Evolutionary conservation across 2,329 filamentous ascomycete genomes (phyloP), one percentile per base, ranked within the genome.

Genomic region (Colletotrichum lentis): DNA sequence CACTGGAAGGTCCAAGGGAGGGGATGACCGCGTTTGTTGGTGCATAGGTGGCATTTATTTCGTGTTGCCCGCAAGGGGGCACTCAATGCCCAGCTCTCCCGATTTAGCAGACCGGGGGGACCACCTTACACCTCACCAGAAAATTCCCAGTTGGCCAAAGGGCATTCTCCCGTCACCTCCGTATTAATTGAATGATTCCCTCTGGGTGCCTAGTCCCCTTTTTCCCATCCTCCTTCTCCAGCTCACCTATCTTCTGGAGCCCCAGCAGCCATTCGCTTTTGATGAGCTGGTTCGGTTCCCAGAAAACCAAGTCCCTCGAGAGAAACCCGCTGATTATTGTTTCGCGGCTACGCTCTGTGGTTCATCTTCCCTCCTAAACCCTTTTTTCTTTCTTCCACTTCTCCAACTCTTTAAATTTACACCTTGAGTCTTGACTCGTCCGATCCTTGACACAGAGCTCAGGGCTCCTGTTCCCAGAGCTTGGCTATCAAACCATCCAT

Each of bases 361-460:
- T 67, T 31, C 63, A 59, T 31, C 57, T 20, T 56, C 46, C 58
- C 44, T 64, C 55, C 24, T 60, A 35, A 31, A 20, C 16, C 53
- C 35, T 39, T 64, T 44, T 14, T 59, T 47, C 54, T 54, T 24
- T 68, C 65, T 59, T 61, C 60, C 52, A 47, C 37, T 68, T 69
- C 64, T 61, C 60, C 52, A 47, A 64, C 46, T 27, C 62, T 56
- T 27, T 59, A 47, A 22, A 37, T 58, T 39, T 56, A 53, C 50
- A 27, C 62, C 53, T 71, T 71, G 63, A 71, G 70, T 71, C 54
- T 46, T 57, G 62, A 71, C 70, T 71, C 70, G 70, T 71, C 70
- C 68, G 68, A 70, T 70, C 68, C 60, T 69, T 71, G 66, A 66
- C 64, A 35, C 53, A 46, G 54, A 64, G 68, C 67, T 70, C 49